phyloP scores from a whole-genome alignment of 139 green algal genomes.

The Tetradesmus obliquus region DNA sequence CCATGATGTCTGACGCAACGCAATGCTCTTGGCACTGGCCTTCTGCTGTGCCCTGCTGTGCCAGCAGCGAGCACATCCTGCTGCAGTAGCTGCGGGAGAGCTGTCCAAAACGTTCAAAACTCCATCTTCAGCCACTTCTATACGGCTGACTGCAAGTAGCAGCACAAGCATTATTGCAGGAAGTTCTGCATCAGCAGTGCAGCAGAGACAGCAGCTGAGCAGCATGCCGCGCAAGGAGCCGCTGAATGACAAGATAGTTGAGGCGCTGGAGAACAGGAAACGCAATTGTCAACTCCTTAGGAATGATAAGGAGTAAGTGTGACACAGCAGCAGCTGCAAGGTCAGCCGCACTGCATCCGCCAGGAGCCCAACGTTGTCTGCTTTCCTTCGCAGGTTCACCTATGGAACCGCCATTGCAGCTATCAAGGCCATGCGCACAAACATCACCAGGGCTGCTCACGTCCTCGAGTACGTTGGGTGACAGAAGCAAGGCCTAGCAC shows the following conservation, averaged over 20 bases:
- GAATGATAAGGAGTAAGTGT: not conserved
- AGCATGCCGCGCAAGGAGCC: conserved; percentile 5
- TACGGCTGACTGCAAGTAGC: not conserved
- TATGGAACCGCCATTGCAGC: not conserved
- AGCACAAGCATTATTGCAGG: not conserved
- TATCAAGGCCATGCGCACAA: not conserved
- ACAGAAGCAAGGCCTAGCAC: not conserved
- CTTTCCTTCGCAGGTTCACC: not conserved
- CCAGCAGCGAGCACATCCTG: too few relatives aligned
- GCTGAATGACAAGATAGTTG: conserved; percentile 13
- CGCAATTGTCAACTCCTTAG: not conserved
- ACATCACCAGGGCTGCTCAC: not conserved
- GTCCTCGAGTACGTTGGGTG: not conserved
- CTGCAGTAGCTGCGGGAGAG: not conserved
- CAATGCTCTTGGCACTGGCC: not conserved
- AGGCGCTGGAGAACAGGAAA: conserved; percentile 3
- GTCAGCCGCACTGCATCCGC: not conserved
- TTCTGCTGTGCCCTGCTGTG: not conserved
- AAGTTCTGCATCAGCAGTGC: not conserved
- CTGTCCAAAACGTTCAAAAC: too few relatives aligned
- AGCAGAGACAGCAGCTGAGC: not conserved
- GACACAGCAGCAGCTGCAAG: not conserved
- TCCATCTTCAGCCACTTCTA: too few relatives aligned
- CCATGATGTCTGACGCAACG: not conserved
- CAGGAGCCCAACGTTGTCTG: not conserved